Evolutionary conservation across 129 eudicot genomes (phyloP), one percentile per base, ranked within the genome.

Genomic region (Chrysanthemum makinoi): DNA sequence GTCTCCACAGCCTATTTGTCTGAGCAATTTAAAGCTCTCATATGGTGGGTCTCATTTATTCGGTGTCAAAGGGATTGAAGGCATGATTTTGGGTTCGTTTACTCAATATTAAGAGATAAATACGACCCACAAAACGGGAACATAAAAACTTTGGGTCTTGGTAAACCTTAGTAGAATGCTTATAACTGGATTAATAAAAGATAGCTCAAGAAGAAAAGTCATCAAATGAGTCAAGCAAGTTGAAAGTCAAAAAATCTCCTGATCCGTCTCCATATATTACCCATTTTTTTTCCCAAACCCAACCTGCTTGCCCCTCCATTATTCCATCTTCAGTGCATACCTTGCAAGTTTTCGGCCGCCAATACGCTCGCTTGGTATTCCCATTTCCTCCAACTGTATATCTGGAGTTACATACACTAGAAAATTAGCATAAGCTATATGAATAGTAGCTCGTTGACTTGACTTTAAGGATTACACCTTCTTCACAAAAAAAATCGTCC

Each of bases 331-430:
- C 47, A 59, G 8, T 66, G 53, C 59, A 28, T 76, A 86, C 99
- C 97, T 79, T 74, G 87, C 62, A 85, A 58, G 82, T 79, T 84
- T 54, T 71, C 93, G 1, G 86, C 91, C 33, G 81, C 85, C 49
- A 79, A 66, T 22, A 72, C 46, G 49, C 75, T 77, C 54, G 89
- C 95, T 73, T 87, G 97, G 74, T 75, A 50, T 77, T 95, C 99
- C 97, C 97, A 95, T 73, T 88, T 88, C 85, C 96, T 90, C 99
- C 99, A 95, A 78, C 99, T 95, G 76, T 95, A 95, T 33, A 95
- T 90, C 99, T 95, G 75, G 68, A 72, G 57, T 60, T 20, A 62
- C 50, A 67, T 50, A 57, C 58, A 58, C 59, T 47, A 26, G 17
- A 57, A 17, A 60, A 13, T 74, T 46, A 73, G 48, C 39, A 5